Base-by-base conservation (phyloP, 495 filamentous ascomycete genomes). In the Staphylotrichum longicolle region DNA sequence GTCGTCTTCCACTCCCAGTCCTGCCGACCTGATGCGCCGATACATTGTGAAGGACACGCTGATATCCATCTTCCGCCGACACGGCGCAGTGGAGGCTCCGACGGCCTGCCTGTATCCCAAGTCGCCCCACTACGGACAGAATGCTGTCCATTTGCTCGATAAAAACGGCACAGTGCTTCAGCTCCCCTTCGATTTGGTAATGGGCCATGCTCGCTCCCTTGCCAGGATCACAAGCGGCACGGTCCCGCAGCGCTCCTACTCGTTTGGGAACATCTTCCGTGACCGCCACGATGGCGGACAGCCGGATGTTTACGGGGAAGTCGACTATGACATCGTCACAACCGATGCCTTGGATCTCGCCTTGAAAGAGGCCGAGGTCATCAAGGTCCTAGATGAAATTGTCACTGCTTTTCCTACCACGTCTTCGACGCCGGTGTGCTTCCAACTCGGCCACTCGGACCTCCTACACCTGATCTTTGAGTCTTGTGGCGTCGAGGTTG, bases 381-480 rank as follows among this genome's bases (percentile, higher is more conserved):
- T 98, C 58, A 98, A 97, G 70, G 91, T 97, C 7, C 69, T 97
- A 48, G 93, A 98, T 69, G 94, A 98, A 67, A 88, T 97, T 48
- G 82, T 95, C 30, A 82, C 88, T 44, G 84, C 87, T 7, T 93
- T 97, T 64, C 93, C 92, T 7, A 86, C 85, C 46, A 77, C 92
- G 37, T 78, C 83, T 4, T 80, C 85, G 9, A 80, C 79, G 30
- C 84, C 83, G 30, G 91, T 96, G 82, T 96, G 92, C 71, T 97
- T 96, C 71, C 86, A 97, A 66, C 75, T 98, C 50, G 95, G 96
- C 56, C 94, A 98, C 71, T 90, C 91, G 1, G 86, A 90, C 68
- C 78, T 98, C 14, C 77, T 98, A 27, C 83, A 91, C 48, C 73
- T 90, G 27, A 88, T 98, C 51, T 88, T 98, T 75, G 91, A 95